These are phyloP conservation scores for Rhizopogon vesiculosus DNA, from an alignment of 768 basidiomycete species.

Conservation along the genomic window DNA sequence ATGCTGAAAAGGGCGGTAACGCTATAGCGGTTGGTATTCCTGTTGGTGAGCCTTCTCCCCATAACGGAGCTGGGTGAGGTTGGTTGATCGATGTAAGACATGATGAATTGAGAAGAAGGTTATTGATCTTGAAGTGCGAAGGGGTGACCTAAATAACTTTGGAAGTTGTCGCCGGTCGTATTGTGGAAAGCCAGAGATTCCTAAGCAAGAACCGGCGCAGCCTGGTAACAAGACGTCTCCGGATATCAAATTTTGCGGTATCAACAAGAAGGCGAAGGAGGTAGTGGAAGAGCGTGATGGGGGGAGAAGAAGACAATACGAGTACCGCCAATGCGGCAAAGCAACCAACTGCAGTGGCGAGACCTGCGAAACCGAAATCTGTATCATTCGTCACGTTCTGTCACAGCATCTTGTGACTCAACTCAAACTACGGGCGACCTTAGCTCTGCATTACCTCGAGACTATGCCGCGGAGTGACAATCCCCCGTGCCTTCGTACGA, in stretches of 20 bases:
- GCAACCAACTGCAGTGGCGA: constrained; percentile 7
- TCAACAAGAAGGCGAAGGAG: constrained; percentile 20
- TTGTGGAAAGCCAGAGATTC: not conserved
- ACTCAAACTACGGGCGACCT: not conserved
- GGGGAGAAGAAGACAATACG: not conserved
- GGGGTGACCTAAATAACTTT: constrained; percentile 4
- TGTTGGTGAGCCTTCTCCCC: constrained; percentile 75
- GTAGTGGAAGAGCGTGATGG: not conserved
- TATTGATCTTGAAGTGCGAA: constrained; percentile 2
- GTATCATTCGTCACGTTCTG: not conserved
- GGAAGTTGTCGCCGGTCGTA: constrained; percentile 1
- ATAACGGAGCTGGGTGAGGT: constrained; percentile 63
- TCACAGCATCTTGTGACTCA: not conserved
- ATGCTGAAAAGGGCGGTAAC: constrained; percentile 95
- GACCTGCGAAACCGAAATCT: constrained; percentile 3
- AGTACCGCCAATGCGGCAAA: constrained; percentile 1
- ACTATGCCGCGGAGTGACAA: no score
- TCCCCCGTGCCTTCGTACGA: no score
- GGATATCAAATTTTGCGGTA: constrained; percentile 27
- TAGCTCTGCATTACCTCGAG: no score
- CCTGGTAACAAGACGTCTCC: constrained; percentile 14
- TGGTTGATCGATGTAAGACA: constrained; percentile 62
- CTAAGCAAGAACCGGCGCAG: constrained; percentile 40
- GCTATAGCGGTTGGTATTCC: constrained; percentile 95
- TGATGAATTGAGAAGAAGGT: constrained; percentile 16